Evolutionary conservation across 2,329 filamentous ascomycete genomes (phyloP), one percentile per base, ranked within the genome.

Genomic region (Botrytis deweyae): DNA sequence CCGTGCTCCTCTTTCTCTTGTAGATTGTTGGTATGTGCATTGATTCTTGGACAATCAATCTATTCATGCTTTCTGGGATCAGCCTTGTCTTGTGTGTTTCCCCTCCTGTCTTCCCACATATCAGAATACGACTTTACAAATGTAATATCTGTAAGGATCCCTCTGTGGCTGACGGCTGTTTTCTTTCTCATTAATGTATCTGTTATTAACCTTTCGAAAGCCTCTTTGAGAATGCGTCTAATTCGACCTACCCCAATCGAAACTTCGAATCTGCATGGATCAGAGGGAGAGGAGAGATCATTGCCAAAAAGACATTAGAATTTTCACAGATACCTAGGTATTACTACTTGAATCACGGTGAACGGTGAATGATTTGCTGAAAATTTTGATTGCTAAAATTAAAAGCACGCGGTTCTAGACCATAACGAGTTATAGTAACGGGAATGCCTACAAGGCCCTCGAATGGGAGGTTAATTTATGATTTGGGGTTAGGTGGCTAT

Each of bases 51-150:
- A 55, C 38, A 67, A 72, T 66, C 38, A 67, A 72, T 66, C 38
- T 40, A 72, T 72, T 72, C 63, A 61, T 69, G 33, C 29, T 69
- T 29, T 38, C 71, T 69, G 33, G 71, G 71, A 72, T 72, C 71
- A 72, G 71, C 71, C 71, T 72, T 72, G 71, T 42, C 68, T 46
- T 46, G 40, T 44, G 52, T 61, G 25, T 63, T 70, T 62, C 68
- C 58, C 40, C 42, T 63, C 38, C 52, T 46, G 68, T 70, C 68
- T 46, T 62, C 68, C 29, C 58, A 70, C 68, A 70, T 70, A 63
- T 63, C 29, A 46, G n/a, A 36, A 40, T 70, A 36, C 52, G 38
- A 62, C 52, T 46, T 40, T n/a, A 33, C 20, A 62, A 46, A 62
- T 36, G 55, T 33, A 70, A 58, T 68, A 72, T 55, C 49, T 68